These are phyloP conservation scores for Huntiella omanensis DNA, from an alignment of 2,329 filamentous ascomycete genomes.

Conservation along the genomic window DNA sequence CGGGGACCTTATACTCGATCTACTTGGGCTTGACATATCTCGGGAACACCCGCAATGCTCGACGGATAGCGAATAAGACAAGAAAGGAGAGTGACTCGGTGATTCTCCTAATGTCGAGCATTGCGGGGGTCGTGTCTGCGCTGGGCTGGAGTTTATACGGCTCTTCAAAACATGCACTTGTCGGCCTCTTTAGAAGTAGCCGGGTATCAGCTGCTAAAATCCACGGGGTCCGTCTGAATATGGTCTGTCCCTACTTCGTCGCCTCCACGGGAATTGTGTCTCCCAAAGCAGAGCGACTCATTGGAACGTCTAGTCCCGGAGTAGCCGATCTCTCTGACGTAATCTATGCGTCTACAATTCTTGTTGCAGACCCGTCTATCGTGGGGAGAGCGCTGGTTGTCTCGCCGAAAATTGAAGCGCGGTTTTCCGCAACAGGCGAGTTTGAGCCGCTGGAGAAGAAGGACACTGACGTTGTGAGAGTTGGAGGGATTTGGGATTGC, in stretches of 20 bases:
- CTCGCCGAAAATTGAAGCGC: constrained; percentile 29
- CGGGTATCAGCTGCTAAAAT: constrained; percentile 26
- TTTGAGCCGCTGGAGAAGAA: background rate
- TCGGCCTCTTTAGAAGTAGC: constrained; percentile 43
- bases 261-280: constrained; percentile 39
- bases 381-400: constrained; percentile 38
- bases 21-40: constrained; percentile 45
- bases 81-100: constrained; percentile 29
- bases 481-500: background rate
- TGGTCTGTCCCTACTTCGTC: constrained; percentile 48
- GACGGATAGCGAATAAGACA: constrained; percentile 12
- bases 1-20: constrained; percentile 43
- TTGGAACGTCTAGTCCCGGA: constrained; percentile 26
- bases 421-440: background rate
- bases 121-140: constrained; percentile 32
- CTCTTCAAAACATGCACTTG: constrained; percentile 42
- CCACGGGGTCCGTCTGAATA: constrained; percentile 40
- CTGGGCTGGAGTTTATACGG: constrained; percentile 22
- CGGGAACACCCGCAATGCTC: constrained; percentile 14
- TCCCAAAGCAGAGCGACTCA: constrained; percentile 23
- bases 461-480: background rate
- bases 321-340: constrained; percentile 23
- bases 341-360: constrained; percentile 41
- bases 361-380: constrained; percentile 39
- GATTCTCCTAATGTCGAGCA: constrained; percentile 41